phyloP scores from a whole-genome alignment of 2,329 filamentous ascomycete genomes.

The Epichloe uncinata region DNA sequence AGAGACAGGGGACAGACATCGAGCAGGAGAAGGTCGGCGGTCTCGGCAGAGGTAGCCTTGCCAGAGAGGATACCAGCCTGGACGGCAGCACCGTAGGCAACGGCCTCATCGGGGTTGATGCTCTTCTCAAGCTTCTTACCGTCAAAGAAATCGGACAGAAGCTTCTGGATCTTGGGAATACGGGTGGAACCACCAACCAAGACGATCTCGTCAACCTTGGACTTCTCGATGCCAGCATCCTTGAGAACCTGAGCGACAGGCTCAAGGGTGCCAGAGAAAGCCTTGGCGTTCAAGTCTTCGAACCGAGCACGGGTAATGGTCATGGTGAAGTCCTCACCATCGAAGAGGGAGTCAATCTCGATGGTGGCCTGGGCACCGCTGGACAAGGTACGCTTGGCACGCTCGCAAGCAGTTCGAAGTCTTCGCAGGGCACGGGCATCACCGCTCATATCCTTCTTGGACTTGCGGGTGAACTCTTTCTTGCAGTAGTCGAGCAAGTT shows the following conservation, averaged over 20 bases:
- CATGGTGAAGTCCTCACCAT: slow-evolving; percentile 94
- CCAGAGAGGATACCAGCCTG: slow-evolving; percentile 98
- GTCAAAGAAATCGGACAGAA: slow-evolving; percentile 96
- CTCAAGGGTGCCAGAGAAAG: slow-evolving; percentile 85
- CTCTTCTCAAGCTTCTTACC: slow-evolving; percentile 99
- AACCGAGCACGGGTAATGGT: slow-evolving; percentile 98
- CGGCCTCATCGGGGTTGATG: slow-evolving; percentile 99
- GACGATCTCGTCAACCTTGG: slow-evolving; percentile 91
- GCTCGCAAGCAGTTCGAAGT: slow-evolving; percentile 95
- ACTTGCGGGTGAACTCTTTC: slow-evolving; percentile 69
- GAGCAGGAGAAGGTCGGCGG: slow-evolving; percentile 83
- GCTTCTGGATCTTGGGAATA: slow-evolving; percentile 98
- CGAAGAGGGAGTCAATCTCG: slow-evolving; percentile 97
- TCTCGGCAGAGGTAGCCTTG: slow-evolving; percentile 93
- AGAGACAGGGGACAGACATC: slow-evolving; percentile 94
- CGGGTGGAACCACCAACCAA: slow-evolving; percentile 97
- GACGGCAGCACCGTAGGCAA: slow-evolving; percentile 96
- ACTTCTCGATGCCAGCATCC: slow-evolving; percentile 81
- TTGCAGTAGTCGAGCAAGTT: slow-evolving; percentile 94
- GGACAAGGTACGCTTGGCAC: slow-evolving; percentile 97
- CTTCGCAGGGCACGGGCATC: slow-evolving; percentile 89
- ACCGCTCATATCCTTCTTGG: slow-evolving; percentile 66
- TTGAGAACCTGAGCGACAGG: slow-evolving; percentile 95
- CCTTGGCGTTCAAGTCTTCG: slow-evolving; percentile 94
- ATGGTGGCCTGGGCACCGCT: slow-evolving; percentile 95